Percentiles rank a stretch among this genome's conserved stretches.
phyloP scores from a whole-genome alignment of 2,329 filamentous ascomycete species.

The Fusarium sp. region DNA sequence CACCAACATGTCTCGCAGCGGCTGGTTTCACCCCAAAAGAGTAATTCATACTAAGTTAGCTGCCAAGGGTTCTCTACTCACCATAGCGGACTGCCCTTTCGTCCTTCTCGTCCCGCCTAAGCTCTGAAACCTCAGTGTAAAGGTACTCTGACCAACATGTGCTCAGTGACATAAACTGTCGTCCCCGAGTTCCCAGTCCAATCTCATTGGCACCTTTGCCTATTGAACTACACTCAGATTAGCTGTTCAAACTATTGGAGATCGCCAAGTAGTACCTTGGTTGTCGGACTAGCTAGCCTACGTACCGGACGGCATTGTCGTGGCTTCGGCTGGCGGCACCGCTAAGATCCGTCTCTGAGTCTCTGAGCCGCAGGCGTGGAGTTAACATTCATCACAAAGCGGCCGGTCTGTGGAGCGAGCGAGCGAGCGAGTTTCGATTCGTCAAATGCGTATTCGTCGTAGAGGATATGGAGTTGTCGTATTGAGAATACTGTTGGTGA shows the following conservation, averaged over 20 bases:
- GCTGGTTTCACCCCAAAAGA: slow-evolving; percentile 13
- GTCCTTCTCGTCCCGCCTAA: background rate
- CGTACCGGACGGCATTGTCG: background rate
- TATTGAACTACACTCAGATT: background rate
- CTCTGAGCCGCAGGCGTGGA: background rate
- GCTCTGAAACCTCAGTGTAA: background rate
- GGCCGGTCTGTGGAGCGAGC: background rate
- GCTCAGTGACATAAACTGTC: background rate
- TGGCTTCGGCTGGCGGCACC: slow-evolving; percentile 21
- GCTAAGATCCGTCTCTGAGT: slow-evolving; percentile 18
- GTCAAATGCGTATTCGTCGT: background rate
- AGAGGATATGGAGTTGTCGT: slow-evolving; percentile 1
- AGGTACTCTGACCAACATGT: background rate
- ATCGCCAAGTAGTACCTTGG: background rate
- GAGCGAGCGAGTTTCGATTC: slow-evolving; percentile 18
- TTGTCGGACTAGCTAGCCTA: background rate
- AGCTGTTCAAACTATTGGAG: background rate
- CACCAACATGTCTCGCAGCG: slow-evolving; percentile 5
- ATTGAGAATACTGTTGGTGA: background rate
- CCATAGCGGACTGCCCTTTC: background rate
- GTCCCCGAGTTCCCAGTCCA: background rate
- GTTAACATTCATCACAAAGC: background rate
- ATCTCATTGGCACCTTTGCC: background rate
- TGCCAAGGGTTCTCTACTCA: background rate
- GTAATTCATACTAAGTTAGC: background rate